Evolutionary conservation across 768 basidiomycete species (phyloP).

Genomic region (Mycena rebaudengoi): DNA sequence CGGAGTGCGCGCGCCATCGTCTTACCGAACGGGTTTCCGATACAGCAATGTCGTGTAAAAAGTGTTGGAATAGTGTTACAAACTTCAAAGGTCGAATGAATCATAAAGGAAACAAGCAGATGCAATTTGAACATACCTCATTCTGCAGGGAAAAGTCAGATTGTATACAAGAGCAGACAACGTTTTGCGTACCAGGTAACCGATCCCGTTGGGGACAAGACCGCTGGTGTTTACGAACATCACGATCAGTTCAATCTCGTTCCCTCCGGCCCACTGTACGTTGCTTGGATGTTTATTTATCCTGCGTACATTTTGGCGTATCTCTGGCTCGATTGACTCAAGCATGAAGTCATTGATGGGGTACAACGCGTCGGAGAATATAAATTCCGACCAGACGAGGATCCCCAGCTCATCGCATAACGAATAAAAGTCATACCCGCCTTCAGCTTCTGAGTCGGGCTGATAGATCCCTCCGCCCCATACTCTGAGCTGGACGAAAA

Average conservation of each 20-base stretch:
- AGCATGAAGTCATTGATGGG: conserved; percentile 63
- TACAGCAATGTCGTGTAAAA: conserved; percentile 55
- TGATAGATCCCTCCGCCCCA: conserved; percentile 69
- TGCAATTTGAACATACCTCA: conserved; percentile 10
- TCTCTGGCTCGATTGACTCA: conserved; percentile 60
- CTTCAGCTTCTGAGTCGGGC: conserved; percentile 51
- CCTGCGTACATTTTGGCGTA: conserved; percentile 63
- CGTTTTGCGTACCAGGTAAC: conserved; percentile 50
- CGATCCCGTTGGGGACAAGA: conserved; percentile 51
- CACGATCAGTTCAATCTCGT: conserved; percentile 67
- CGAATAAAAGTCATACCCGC: conserved; percentile 64
- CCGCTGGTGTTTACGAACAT: conserved; percentile 43
- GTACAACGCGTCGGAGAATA: conserved; percentile 65
- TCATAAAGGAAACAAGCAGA: not conserved
- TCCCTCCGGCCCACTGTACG: conserved; percentile 68
- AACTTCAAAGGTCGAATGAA: conserved; percentile 44
- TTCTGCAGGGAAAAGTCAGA: conserved; percentile 4
- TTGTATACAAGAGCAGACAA: not conserved
- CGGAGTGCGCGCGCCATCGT: not conserved
- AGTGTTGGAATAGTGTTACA: conserved; percentile 59
- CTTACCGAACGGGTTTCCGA: conserved; percentile 60
- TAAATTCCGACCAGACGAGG: conserved; percentile 68
- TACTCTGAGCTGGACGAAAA: conserved; percentile 53
- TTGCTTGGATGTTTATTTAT: conserved; percentile 65
- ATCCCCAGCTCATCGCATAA: conserved; percentile 69